These are phyloP conservation scores for Kalmanozyma brasiliensis DNA, from an alignment of 1,284 basidiomycete species.

Conservation along the genomic window DNA sequence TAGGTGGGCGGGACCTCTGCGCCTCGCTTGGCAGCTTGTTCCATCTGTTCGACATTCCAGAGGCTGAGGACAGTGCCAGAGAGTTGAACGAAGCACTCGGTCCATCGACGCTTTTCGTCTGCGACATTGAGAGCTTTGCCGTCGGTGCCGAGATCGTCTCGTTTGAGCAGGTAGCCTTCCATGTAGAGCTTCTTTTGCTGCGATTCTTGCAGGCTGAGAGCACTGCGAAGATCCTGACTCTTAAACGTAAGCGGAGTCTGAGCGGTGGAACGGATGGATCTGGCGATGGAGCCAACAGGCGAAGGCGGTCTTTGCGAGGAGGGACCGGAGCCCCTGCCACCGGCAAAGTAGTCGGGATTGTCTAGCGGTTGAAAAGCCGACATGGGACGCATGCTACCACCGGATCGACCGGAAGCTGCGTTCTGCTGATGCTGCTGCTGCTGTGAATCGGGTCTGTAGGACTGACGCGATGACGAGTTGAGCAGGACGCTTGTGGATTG, in stretches of 20 bases:
- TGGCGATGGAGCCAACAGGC: slow-evolving; percentile 49
- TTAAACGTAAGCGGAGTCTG: slow-evolving; percentile 63
- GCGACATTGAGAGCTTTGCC: slow-evolving; percentile 59
- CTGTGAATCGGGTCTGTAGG: slow-evolving; percentile 24
- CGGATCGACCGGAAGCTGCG: slow-evolving; percentile 20
- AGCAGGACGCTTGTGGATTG: slow-evolving; percentile 47
- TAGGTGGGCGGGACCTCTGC: slow-evolving; percentile 85
- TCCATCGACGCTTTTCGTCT: slow-evolving; percentile 59
- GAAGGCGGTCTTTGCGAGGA: slow-evolving; percentile 36
- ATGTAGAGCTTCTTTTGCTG: slow-evolving; percentile 65
- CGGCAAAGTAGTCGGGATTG: slow-evolving; percentile 31
- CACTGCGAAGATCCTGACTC: slow-evolving; percentile 61
- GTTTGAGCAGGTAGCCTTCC: slow-evolving; percentile 65
- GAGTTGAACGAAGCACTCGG: slow-evolving; percentile 77
- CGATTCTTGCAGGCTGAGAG: slow-evolving; percentile 63
- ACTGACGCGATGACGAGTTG: slow-evolving; percentile 28
- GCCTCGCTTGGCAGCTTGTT: slow-evolving; percentile 81
- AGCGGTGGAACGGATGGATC: slow-evolving; percentile 50
- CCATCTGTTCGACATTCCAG: slow-evolving; percentile 86
- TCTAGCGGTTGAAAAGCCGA: slow-evolving; percentile 65
- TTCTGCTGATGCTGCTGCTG: slow-evolving; percentile 21
- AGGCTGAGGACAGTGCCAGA: slow-evolving; percentile 90
- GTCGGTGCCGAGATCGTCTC: slow-evolving; percentile 62
- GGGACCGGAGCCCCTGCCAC: slow-evolving; percentile 19
- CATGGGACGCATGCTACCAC: slow-evolving; percentile 57